These are phyloP conservation scores for Penicillium sp. DNA, from an alignment of 2,329 filamentous ascomycete genomes.

Conservation along the genomic window DNA sequence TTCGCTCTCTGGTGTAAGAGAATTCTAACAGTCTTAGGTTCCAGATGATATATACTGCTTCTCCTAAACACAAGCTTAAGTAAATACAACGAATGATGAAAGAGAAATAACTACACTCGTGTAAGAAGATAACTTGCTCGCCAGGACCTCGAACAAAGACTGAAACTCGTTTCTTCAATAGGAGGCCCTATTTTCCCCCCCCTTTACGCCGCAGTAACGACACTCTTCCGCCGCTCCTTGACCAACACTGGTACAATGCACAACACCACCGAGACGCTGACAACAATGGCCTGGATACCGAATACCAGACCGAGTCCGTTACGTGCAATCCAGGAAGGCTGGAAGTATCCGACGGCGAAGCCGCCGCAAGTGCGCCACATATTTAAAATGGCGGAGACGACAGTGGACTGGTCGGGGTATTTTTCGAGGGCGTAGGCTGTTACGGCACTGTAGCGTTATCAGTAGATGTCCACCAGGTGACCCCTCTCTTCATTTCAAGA, in stretches of 20 bases:
- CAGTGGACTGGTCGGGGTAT: conserved; percentile 38
- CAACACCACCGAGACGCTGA: conserved; percentile 29
- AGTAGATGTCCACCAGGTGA: too few species aligned
- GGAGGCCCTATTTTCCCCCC: neutral
- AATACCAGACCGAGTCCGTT: conserved; percentile 38
- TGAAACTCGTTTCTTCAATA: neutral
- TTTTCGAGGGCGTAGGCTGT: conserved; percentile 41
- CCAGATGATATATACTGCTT: too few species aligned
- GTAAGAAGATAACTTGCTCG: neutral
- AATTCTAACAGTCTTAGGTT: too few species aligned
- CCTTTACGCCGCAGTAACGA: neutral
- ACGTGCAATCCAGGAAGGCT: conserved; percentile 38
- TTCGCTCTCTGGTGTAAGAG: too few species aligned
- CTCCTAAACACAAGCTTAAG: too few species aligned
- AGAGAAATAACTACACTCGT: neutral
- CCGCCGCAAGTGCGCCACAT: conserved; percentile 45
- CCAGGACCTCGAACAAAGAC: neutral
- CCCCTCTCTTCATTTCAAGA: neutral
- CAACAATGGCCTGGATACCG: conserved; percentile 36
- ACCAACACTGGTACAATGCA: conserved; percentile 32
- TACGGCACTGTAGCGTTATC: conserved; percentile 30
- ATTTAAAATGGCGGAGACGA: conserved; percentile 41
- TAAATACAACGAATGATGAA: too few species aligned
- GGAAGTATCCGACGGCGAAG: conserved; percentile 42
- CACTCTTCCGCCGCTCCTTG: conserved; percentile 6